Conservation (phyloP, 2,329 filamentous ascomycete genomes). For the Calonectria montana region DNA sequence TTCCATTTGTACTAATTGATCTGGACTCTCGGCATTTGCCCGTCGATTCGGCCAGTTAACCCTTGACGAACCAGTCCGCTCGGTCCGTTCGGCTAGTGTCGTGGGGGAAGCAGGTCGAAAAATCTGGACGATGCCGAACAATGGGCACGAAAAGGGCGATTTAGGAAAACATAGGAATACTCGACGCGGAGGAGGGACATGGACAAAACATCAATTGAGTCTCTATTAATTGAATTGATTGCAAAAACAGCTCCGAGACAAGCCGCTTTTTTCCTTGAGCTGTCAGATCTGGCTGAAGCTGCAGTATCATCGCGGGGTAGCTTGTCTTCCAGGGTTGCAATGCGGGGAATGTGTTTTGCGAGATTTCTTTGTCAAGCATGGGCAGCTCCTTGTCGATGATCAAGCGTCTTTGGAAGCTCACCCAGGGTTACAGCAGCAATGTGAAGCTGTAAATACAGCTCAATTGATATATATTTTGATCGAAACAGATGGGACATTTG, state of each 20-base stretch:
- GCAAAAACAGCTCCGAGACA: neutral
- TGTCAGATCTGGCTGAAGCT: constrained; percentile 1
- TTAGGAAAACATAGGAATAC: neutral
- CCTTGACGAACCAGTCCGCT: neutral
- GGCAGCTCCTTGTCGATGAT: neutral
- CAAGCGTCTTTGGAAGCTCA: neutral
- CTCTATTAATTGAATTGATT: neutral
- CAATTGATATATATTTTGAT: neutral
- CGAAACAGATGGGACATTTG: neutral
- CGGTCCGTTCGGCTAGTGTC: constrained; percentile 10
- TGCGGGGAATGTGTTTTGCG: constrained; percentile 2
- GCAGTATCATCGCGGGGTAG: constrained; percentile 1
- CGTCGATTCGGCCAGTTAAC: neutral
- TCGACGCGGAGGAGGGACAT: neutral
- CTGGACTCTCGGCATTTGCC: constrained; percentile 6
- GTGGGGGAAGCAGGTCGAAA: neutral
- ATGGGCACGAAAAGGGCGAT: neutral
- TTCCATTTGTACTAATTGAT: neutral
- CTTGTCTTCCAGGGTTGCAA: neutral
- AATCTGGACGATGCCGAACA: neutral
- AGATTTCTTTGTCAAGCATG: neutral
- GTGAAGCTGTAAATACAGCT: too few relatives aligned
- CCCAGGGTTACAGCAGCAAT: too few relatives aligned
- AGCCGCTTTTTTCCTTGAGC: neutral
- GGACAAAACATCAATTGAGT: neutral